phyloP scores from a whole-genome alignment of 2,329 filamentous ascomycete species.

The Colletotrichum viniferum region DNA sequence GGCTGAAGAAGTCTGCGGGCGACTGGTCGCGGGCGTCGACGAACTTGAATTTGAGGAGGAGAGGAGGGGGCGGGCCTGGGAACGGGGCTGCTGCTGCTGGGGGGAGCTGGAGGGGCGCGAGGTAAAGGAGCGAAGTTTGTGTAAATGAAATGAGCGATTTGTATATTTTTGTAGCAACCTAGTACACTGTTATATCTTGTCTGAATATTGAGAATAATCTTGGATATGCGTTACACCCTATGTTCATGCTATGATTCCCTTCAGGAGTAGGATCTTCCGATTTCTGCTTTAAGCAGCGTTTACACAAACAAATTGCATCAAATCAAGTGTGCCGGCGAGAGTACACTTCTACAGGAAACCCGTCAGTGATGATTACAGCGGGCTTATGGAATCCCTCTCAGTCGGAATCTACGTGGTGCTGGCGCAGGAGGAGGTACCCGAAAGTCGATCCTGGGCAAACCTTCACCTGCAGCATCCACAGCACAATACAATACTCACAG shows the following conservation, averaged over 20 bases:
- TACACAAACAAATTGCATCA: neutral
- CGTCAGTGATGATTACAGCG: neutral
- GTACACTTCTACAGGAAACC: neutral
- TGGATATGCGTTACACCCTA: neutral
- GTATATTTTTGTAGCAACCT: neutral
- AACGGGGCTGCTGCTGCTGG: neutral
- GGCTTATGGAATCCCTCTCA: neutral
- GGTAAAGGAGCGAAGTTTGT: neutral
- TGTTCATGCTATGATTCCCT: neutral
- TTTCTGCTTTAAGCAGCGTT: too few species aligned
- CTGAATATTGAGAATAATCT: neutral
- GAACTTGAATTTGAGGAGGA: constrained; percentile 43
- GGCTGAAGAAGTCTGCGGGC: constrained; percentile 53
- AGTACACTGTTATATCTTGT: neutral
- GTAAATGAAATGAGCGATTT: neutral
- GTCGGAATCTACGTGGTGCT: neutral
- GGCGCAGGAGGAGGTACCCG: neutral
- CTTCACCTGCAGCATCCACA: neutral
- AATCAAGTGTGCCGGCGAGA: neutral
- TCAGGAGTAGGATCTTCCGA: neutral
- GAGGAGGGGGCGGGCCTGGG: constrained; percentile 11
- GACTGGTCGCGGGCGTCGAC: constrained; percentile 51
- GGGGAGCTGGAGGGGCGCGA: neutral
- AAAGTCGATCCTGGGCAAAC: neutral
- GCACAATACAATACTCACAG: neutral